Percentiles rank a stretch among this genome's conserved stretches.
These are phyloP conservation scores for Cercospora sojina DNA, from an alignment of 2,329 filamentous ascomycete species.

Conservation along the genomic window DNA sequence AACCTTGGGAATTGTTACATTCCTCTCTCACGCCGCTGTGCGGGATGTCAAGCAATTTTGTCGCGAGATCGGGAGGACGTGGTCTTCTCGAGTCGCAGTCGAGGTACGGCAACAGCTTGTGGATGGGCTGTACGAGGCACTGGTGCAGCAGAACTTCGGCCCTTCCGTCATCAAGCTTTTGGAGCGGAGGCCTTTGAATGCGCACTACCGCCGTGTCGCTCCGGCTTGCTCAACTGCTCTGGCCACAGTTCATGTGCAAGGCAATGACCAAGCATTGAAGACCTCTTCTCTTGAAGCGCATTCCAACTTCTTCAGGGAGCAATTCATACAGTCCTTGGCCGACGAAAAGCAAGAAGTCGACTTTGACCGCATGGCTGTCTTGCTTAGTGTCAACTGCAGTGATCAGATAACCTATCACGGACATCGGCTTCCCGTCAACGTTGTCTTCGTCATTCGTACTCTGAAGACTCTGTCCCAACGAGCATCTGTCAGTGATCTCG, in stretches of 20 bases:
- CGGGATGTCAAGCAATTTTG: slow-evolving; percentile 26
- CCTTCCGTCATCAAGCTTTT: slow-evolving; percentile 11
- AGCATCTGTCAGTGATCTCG: neutral
- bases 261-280: neutral
- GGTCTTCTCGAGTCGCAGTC: slow-evolving; percentile 4
- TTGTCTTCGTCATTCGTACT: slow-evolving; percentile 10
- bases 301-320: neutral
- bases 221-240: slow-evolving; percentile 23
- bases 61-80: slow-evolving; percentile 13
- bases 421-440: slow-evolving; percentile 7
- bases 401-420: neutral
- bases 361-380: neutral
- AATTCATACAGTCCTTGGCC: neutral
- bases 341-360: slow-evolving; percentile 6
- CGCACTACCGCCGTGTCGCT: slow-evolving; percentile 17
- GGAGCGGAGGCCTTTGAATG: slow-evolving; percentile 23
- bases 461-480: slow-evolving; percentile 6
- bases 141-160: slow-evolving; percentile 17
- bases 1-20: slow-evolving; percentile 22
- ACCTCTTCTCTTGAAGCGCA: neutral
- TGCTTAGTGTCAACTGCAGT: slow-evolving; percentile 4
- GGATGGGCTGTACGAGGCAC: slow-evolving; percentile 22
- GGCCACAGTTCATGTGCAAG: neutral
- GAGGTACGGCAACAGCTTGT: slow-evolving; percentile 15
- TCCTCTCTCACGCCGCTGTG: slow-evolving; percentile 25